A percentile compares a stretch with the other conserved stretches of the same genome.
Conservation (phyloP, 2,329 filamentous ascomycete genomes). For the Diaporthe sp. region DNA sequence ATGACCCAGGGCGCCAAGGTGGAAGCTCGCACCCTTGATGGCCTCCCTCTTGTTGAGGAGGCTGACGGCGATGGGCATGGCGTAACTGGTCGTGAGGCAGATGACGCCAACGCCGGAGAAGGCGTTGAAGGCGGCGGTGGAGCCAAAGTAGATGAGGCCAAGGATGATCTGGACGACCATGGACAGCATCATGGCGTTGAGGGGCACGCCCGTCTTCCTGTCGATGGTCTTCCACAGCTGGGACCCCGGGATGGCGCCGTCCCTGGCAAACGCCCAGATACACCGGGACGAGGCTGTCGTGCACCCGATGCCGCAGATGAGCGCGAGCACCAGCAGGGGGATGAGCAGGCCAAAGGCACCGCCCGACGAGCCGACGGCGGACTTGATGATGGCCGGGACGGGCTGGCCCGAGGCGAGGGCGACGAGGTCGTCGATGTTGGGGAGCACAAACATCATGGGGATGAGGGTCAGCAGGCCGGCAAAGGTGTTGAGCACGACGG, state of each 20-base stretch:
- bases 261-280: conserved; percentile 78
- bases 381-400: conserved; percentile 73
- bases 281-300: conserved; percentile 77
- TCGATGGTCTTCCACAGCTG: conserved; percentile 73
- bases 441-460: conserved; percentile 77
- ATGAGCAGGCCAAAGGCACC: conserved; percentile 74
- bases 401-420: conserved; percentile 71
- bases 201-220: conserved; percentile 71
- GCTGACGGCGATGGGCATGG: conserved; percentile 75
- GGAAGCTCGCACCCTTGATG: conserved; percentile 69
- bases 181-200: conserved; percentile 81
- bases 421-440: conserved; percentile 69
- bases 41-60: conserved; percentile 72
- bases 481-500: conserved; percentile 75
- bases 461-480: conserved; percentile 78
- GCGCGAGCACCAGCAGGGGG: conserved; percentile 74
- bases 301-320: conserved; percentile 78
- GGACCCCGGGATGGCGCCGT: conserved; percentile 77
- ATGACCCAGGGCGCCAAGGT: conserved; percentile 72
- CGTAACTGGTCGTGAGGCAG: conserved; percentile 77
- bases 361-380: conserved; percentile 71
- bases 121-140: conserved; percentile 77
- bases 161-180: conserved; percentile 75
- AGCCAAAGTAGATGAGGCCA: conserved; percentile 78
- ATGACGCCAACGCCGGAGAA: conserved; percentile 80